Base-by-base conservation (phyloP, 1,139 yeast species). In the Saccharomyces hybrid region DNA sequence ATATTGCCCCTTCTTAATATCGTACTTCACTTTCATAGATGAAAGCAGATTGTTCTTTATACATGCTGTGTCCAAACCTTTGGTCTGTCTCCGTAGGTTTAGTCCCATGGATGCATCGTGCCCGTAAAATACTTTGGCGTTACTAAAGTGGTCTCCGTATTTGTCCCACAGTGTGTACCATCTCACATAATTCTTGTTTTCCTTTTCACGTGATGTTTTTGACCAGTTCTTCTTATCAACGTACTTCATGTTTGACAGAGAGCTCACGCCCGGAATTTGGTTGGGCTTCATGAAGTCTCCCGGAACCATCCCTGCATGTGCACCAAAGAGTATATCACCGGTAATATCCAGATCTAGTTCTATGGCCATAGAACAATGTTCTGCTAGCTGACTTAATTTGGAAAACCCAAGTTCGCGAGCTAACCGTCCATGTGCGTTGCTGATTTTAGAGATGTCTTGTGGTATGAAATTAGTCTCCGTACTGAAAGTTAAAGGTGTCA, bases 41-140 rank as follows among this genome's bases (percentile, higher is more conserved):
- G 85, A 78, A 56, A 91, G 75, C 54, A 77, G 69, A 9, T 82
- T 85, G 2, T 97, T 97, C 57, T 80, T 78, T 59, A 83, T 87
- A 72, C 98, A 91, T 1, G 88, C 88, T 9, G 88, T 75, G 67
- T 91, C 98, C 46, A 91, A 72, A 0, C 97, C 98, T 62, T 79
- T 82, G 3, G 96, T 77, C 69, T 75, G 88, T 57, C 79, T 78
- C 59, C 80, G 78, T 52, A 85, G 61, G 55, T 80, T 82, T 50
- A 91, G 77, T 0, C 97, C 97, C 55, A 84, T 74, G 54, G 82
- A 77, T 3, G 97, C 95, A 68, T 88, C 95, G 66, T 91, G 98
- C 0, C 98, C 98, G 67, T 91, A 91, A 63, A 81, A 83, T 1
- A 89, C 91, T n/a, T 67, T 63, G 3, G 65, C 82, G 80, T 84